Evolutionary conservation across 192 early-diverging fungal genomes (phyloP).

Genomic region (Powellomyces hirtus): DNA sequence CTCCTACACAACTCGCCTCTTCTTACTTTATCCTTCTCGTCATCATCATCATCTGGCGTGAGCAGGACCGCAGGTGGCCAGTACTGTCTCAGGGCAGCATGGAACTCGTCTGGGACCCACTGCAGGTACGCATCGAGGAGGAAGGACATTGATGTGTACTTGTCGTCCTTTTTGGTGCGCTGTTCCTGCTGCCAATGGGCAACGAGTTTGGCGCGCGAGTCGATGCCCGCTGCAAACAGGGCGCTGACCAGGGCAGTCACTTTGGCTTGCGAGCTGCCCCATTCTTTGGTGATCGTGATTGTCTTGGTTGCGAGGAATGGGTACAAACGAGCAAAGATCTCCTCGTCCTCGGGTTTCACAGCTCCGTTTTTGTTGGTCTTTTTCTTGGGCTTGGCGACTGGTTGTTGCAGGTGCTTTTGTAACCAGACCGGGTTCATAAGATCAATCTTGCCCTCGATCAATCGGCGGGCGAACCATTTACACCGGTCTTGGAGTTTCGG

Average conservation of each 20-base stretch:
- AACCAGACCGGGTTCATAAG: neutral
- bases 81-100: slow-evolving; percentile 27
- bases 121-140: slow-evolving; percentile 37
- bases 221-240: slow-evolving; percentile 27
- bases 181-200: slow-evolving; percentile 42
- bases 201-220: slow-evolving; percentile 22
- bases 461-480: slow-evolving; percentile 45
- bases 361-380: slow-evolving; percentile 6
- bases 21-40: slow-evolving; percentile 26
- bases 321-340: slow-evolving; percentile 22
- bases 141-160: slow-evolving; percentile 25
- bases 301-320: slow-evolving; percentile 43
- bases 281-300: slow-evolving; percentile 42
- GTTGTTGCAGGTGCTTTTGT: neutral
- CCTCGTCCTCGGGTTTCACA: neutral
- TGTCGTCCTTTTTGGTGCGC: slow-evolving; percentile 9
- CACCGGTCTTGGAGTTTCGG: slow-evolving; percentile 21
- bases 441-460: slow-evolving; percentile 51
- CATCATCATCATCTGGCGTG: slow-evolving; percentile 18
- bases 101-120: slow-evolving; percentile 48
- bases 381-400: slow-evolving; percentile 7
- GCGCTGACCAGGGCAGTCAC: slow-evolving; percentile 34
- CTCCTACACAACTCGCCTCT: slow-evolving; percentile 34
- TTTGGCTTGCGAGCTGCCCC: slow-evolving; percentile 42
- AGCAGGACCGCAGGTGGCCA: slow-evolving; percentile 41